Evolutionary conservation across 2,329 filamentous ascomycete species (phyloP).

Genomic region (Cordyceps pruinosa): DNA sequence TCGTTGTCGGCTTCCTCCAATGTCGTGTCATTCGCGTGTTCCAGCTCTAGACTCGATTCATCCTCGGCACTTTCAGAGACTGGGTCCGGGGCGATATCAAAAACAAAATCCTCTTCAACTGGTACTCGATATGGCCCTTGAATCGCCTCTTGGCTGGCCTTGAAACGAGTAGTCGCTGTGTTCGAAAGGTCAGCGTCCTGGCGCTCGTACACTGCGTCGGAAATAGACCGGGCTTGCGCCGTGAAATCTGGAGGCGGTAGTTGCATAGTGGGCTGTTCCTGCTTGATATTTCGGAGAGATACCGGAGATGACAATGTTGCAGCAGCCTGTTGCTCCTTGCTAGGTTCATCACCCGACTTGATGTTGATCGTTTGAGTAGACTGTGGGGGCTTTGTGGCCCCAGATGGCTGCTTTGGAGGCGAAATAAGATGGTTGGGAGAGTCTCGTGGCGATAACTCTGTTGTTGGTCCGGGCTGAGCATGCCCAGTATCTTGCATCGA

Average conservation of each 20-base stretch:
- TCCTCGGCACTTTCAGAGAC: neutral
- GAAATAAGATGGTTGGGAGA: slow-evolving; percentile 3
- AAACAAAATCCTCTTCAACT: slow-evolving; percentile 5
- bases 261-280: neutral
- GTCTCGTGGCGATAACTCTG: neutral
- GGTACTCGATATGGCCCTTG: neutral
- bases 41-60: neutral
- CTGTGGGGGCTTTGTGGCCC: neutral
- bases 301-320: slow-evolving; percentile 23
- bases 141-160: neutral
- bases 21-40: neutral
- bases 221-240: neutral
- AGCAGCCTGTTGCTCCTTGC: slow-evolving; percentile 14
- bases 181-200: neutral
- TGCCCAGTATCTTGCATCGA: neutral
- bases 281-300: slow-evolving; percentile 17
- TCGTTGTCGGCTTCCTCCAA: neutral
- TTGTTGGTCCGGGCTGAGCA: neutral
- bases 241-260: slow-evolving; percentile 1
- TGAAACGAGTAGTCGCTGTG: neutral
- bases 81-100: neutral
- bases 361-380: neutral
- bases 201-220: neutral
- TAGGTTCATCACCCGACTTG: neutral
- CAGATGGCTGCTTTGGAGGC: neutral